These are phyloP conservation scores for Suillus tomentosus DNA, from an alignment of 768 basidiomycete genomes.

Conservation along the genomic window DNA sequence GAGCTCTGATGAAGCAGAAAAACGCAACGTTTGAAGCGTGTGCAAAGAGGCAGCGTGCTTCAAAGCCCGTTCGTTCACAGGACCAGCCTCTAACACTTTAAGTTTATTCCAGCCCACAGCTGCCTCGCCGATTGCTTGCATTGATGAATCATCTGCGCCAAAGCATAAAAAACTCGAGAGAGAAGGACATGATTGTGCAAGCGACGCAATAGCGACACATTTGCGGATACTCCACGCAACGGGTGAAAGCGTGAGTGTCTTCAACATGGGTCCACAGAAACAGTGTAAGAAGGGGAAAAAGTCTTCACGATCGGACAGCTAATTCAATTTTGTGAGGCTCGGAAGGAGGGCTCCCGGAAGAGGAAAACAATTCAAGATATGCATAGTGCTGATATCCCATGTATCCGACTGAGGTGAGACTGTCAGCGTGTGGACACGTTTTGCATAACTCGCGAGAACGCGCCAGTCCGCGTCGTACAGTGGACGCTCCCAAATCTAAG, in stretches of 20 bases:
- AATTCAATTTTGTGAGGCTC: slow-evolving; percentile 25
- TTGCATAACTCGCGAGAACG: slow-evolving; percentile 1
- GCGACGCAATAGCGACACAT: background rate
- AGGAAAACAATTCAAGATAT: background rate
- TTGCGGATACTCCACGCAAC: background rate
- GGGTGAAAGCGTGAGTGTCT: background rate
- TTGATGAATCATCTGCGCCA: background rate
- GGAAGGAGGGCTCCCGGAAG: slow-evolving; percentile 22
- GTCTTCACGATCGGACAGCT: slow-evolving; percentile 12
- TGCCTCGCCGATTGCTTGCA: background rate
- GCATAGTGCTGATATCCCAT: background rate
- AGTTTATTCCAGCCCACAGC: background rate
- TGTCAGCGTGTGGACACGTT: background rate
- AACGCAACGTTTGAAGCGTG: background rate
- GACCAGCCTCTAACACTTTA: background rate
- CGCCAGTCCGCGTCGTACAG: slow-evolving; percentile 7
- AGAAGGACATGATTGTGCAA: background rate
- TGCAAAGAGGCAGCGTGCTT: background rate
- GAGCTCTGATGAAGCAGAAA: background rate
- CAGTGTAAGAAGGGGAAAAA: background rate
- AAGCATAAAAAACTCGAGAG: background rate
- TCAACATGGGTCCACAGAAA: background rate
- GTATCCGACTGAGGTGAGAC: background rate
- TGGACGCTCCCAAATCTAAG: background rate
- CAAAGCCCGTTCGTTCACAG: background rate